Percentiles rank a stretch among this genome's conserved stretches.
Conservation (phyloP, 495 filamentous ascomycete genomes). For the Geopyxis carbonaria region DNA sequence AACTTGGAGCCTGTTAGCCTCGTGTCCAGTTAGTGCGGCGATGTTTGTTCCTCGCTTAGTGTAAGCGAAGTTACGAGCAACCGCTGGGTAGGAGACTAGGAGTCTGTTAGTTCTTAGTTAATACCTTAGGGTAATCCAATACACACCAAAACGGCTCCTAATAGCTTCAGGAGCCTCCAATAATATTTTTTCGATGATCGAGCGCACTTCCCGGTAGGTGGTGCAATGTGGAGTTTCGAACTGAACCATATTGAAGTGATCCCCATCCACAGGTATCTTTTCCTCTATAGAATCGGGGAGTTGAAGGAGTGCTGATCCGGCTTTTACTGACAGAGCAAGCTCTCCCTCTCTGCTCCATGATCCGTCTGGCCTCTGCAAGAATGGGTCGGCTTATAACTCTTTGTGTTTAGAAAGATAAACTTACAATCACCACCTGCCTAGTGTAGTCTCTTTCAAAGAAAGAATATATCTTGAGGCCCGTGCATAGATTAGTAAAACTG, state of each 20-base stretch:
- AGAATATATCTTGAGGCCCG: not conserved
- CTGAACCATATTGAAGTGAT: constrained; percentile 7
- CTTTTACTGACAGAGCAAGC: not conserved
- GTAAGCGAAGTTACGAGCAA: too few relatives aligned
- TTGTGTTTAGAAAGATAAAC: not conserved
- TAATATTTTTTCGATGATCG: too few relatives aligned
- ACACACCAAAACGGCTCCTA: too few relatives aligned
- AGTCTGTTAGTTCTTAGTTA: too few relatives aligned
- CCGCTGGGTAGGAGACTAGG: too few relatives aligned
- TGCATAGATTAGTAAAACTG: constrained; percentile 2
- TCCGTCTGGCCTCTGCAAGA: not conserved
- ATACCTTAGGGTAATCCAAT: too few relatives aligned
- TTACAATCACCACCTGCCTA: not conserved
- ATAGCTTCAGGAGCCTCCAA: too few relatives aligned
- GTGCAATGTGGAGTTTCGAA: too few relatives aligned
- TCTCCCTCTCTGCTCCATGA: not conserved
- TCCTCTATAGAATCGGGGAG: not conserved
- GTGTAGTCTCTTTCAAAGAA: constrained; percentile 3
- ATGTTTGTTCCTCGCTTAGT: too few relatives aligned
- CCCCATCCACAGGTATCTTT: not conserved
- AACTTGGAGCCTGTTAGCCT: too few relatives aligned
- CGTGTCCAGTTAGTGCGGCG: too few relatives aligned
- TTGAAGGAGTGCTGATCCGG: not conserved
- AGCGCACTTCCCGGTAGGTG: too few relatives aligned
- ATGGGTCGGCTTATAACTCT: not conserved